Base-by-base conservation (phyloP, 305 asterid genomes). In the Solanum aculeatissimum region DNA sequence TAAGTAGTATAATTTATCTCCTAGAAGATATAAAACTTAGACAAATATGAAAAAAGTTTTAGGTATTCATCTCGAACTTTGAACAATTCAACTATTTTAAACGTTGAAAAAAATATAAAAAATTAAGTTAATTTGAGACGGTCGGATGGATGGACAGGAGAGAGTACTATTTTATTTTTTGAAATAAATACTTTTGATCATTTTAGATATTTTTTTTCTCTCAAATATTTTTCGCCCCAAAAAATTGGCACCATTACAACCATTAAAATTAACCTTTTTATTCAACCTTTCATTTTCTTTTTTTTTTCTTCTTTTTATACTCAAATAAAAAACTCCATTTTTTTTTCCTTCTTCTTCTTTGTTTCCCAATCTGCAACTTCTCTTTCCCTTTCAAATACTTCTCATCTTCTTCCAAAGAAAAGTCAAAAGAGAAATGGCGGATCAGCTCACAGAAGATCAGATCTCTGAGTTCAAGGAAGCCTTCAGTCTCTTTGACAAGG, bases 401-500 rank as follows among this genome's bases (percentile, higher is more conserved):
- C 5, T 35, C 40, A 4, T 4, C 53, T 13, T 45, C 55, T 45
- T 16, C 19, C 81, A 75, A 16, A 49, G 42, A 12, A 70, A 70
- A 40, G 47, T 70, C 63, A n/a, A 25, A 25, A 55, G 68, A 45
- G 74, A 63, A 84, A 88, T 88, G 90, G 87, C 90, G 57, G 90
- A 88, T 79, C 90, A 88, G 82, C 89, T 88, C 69, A 86, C 90
- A 9, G 90, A 86, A 43, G 88, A 88, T 84, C 90, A 88, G 89
- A 88, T 88, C 89, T 86, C 89, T 38, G 89, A 88, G 86, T 88
- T 86, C 80, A 88, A 86, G 85, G 89, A 88, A 74, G 90, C 90
- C 57, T 88, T 88, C 27, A 88, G 90, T 70, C 90, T 86, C 1
- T 88, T 88, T 80, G 89, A 88, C 81, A 88, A 88, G 81, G 90